These are phyloP conservation scores for Neofusicoccum laricinum DNA, from an alignment of 2,329 filamentous ascomycete species.

Conservation along the genomic window DNA sequence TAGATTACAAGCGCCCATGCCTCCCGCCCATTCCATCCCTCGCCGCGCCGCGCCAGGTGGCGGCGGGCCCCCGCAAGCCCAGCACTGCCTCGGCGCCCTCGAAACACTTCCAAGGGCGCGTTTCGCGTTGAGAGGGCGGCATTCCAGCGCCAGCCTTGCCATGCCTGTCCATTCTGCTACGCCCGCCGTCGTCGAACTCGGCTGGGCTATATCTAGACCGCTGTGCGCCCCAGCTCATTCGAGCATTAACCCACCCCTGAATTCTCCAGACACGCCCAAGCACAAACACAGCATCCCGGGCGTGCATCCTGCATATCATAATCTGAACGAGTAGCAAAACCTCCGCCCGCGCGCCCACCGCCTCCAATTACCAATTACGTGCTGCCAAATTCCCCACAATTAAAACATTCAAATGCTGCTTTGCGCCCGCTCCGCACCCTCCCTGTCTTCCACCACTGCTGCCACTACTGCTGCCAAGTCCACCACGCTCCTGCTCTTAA, in stretches of 20 bases:
- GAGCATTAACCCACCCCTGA: conserved; percentile 6
- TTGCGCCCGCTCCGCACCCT: neutral
- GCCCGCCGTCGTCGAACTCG: neutral
- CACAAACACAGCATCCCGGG: neutral
- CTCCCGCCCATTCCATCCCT: neutral
- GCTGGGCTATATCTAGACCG: neutral
- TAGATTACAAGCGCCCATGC: neutral
- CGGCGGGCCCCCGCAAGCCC: neutral
- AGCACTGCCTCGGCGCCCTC: neutral
- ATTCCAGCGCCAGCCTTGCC: neutral
- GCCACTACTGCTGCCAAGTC: neutral
- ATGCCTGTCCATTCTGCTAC: neutral
- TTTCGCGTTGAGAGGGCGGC: neutral
- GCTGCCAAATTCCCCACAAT: conserved; percentile 4
- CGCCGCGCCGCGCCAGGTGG: neutral
- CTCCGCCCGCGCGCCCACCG: neutral
- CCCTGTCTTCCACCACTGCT: neutral
- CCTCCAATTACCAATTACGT: neutral
- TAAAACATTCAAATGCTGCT: conserved; percentile 9
- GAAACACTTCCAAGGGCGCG: neutral
- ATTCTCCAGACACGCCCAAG: neutral
- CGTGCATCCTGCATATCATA: conserved; percentile 13
- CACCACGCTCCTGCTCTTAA: neutral
- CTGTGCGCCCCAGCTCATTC: neutral
- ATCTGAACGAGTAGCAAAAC: conserved; percentile 8